Percentiles rank a stretch among this genome's conserved stretches.
These are phyloP conservation scores for Phytophthora agathidicida DNA, from an alignment of 352 stramenopile genomes.

Conservation along the genomic window DNA sequence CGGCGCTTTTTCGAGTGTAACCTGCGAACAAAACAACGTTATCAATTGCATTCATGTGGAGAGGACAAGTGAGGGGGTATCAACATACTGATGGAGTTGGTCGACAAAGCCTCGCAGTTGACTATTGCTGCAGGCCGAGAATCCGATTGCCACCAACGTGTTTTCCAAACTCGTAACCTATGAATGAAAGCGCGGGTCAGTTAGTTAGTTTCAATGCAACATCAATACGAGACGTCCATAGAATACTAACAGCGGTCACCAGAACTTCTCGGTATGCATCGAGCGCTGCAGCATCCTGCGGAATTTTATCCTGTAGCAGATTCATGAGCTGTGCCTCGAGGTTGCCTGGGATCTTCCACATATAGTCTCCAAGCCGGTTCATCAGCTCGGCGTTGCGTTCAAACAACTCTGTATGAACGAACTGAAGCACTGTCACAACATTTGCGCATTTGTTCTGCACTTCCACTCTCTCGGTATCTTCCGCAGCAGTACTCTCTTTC, in stretches of 20 bases:
- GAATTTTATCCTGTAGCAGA: conserved; percentile 72
- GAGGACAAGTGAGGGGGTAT: background rate
- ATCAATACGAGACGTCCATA: too few relatives aligned
- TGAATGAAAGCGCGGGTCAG: background rate
- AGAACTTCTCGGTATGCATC: conserved; percentile 57
- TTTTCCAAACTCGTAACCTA: conserved; percentile 63
- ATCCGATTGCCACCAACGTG: conserved; percentile 50
- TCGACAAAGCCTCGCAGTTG: conserved; percentile 63
- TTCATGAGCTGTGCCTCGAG: conserved; percentile 70
- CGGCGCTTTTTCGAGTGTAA: conserved; percentile 75
- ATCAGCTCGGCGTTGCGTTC: conserved; percentile 49
- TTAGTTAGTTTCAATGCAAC: too few relatives aligned
- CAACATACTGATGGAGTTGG: conserved; percentile 66
- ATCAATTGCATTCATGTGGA: background rate
- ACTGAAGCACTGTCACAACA: conserved; percentile 58
- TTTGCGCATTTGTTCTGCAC: conserved; percentile 46
- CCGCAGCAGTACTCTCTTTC: conserved; percentile 1
- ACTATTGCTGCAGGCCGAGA: conserved; percentile 54
- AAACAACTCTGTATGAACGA: conserved; percentile 63
- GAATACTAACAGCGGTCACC: conserved; percentile 40
- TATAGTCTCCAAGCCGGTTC: conserved; percentile 49
- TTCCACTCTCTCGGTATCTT: conserved; percentile 28
- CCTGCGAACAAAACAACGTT: conserved; percentile 24
- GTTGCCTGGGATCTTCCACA: conserved; percentile 80
- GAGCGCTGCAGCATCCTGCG: conserved; percentile 57